These are phyloP conservation scores for Phytopythium chamaehyphon DNA, from an alignment of 352 stramenopile genomes.

Conservation along the genomic window DNA sequence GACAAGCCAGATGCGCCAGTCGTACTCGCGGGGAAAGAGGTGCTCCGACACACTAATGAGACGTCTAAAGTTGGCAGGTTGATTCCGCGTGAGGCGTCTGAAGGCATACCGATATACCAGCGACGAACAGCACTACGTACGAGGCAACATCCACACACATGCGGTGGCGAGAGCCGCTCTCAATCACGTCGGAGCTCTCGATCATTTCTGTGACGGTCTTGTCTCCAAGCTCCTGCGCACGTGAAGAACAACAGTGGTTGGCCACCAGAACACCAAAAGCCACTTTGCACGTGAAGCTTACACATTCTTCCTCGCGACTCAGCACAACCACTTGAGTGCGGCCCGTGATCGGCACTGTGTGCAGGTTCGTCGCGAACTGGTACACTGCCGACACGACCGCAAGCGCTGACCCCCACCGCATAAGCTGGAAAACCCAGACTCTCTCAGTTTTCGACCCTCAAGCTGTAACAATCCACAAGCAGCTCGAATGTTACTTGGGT, in stretches of 20 bases:
- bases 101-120: too few relatives aligned
- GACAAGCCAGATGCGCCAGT: constrained; percentile 58
- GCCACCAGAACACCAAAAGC: not conserved
- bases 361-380: constrained; percentile 67
- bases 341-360: constrained; percentile 59
- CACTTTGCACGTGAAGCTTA: constrained; percentile 25
- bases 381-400: constrained; percentile 44
- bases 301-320: constrained; percentile 53
- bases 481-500: constrained; percentile 12
- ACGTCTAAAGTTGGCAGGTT: constrained; percentile 20
- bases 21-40: constrained; percentile 60
- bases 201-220: constrained; percentile 40
- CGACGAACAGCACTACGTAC: constrained; percentile 21
- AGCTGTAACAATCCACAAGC: not conserved
- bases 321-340: constrained; percentile 68
- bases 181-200: constrained; percentile 31
- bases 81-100: not conserved
- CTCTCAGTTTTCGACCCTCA: not conserved
- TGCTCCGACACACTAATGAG: constrained; percentile 57
- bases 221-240: constrained; percentile 56
- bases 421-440: constrained; percentile 19
- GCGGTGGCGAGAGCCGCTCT: constrained; percentile 35
- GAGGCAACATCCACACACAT: constrained; percentile 61
- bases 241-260: not conserved
- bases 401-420: constrained; percentile 34